Evolutionary conservation across 352 stramenopile species (phyloP), one percentile per base, ranked within the genome.

Genomic region (Phytopythium boreale): DNA sequence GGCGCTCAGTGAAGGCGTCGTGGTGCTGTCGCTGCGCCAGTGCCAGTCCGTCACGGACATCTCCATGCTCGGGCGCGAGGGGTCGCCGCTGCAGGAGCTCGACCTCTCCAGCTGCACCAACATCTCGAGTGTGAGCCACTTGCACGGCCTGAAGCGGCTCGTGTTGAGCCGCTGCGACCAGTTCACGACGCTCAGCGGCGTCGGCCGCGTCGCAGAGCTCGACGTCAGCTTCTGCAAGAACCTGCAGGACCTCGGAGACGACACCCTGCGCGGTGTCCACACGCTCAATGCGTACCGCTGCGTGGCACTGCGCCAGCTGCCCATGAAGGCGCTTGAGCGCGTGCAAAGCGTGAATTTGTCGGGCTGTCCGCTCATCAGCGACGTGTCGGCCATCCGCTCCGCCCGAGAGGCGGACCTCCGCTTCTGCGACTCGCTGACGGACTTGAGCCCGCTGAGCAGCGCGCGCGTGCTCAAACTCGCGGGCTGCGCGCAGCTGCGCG

Each of bases 211-310:
- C 26, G 59, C 67, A n/a, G 74, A 89, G 29, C 59, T 92, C 9
- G 81, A 92, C 64, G 83, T 89, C 50, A 90, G 83, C 63, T 92
- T 88, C 56, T 89, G 81, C 61, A 78, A 76, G 63, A 74, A 85
- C 22, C 68, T 90, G 7, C 47, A 47, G 9, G 67, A 64, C 0
- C 68, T 92, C 22, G 59, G 59, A 0, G 60, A 31, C 49, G 65
- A 27, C n/a, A 65, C 71, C 20, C 52, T 88, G 49, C 61, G 53
- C 3, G 60, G 63, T 1, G 59, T 89, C 1, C 66, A 70, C 34
- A 64, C 75, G 12, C 62, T 82, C 31, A 72, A 71, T 22, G 74
- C 79, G 11, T 92, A 89, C 47, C 83, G 83, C 5, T 92, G 83
- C 44, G 67, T 87, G 3, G 64, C 63, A 2, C 53, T 59, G 17